Conservation (phyloP, 176 grass and related monocot genomes). For the Pontederia crassipes region DNA sequence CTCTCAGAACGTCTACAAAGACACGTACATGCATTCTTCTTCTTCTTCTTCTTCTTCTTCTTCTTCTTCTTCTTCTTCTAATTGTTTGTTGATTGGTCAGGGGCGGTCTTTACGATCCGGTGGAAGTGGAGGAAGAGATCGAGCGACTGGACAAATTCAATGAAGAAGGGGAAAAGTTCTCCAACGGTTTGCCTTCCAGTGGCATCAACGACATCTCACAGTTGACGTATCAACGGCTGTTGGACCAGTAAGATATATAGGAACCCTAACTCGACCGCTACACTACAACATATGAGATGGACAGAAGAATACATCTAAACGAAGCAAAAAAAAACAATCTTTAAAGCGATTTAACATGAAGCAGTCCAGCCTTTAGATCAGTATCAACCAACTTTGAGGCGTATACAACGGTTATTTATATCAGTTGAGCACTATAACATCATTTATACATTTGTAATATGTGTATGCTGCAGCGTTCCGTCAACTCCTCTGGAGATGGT, state of each 20-base stretch:
- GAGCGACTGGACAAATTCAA: slow-evolving; percentile 3
- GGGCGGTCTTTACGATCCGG: slow-evolving; percentile 21
- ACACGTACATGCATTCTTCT: slow-evolving; percentile 20
- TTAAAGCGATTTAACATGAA: too few species aligned
- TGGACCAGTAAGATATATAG: slow-evolving; percentile 26
- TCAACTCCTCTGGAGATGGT: slow-evolving; percentile 42
- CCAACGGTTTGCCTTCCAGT: slow-evolving; percentile 15
- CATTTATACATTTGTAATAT: too few species aligned
- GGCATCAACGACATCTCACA: slow-evolving; percentile 39
- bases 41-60: neutral
- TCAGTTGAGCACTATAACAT: neutral
- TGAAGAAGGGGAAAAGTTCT: slow-evolving; percentile 4
- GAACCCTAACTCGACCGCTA: too few species aligned
- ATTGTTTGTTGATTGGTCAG: slow-evolving; percentile 5
- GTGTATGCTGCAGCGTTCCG: slow-evolving; percentile 10
- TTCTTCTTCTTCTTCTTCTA: neutral
- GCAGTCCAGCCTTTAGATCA: too few species aligned
- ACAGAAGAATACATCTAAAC: too few species aligned
- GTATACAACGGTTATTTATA: too few species aligned
- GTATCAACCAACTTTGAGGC: too few species aligned
- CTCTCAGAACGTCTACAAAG: slow-evolving; percentile 36
- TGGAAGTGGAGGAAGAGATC: slow-evolving; percentile 24
- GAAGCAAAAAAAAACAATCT: too few species aligned
- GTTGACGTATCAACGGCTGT: slow-evolving; percentile 38
- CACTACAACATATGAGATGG: too few species aligned